Conservation (phyloP, 345 rosid species). For the Eucalyptus camaldulensis region DNA sequence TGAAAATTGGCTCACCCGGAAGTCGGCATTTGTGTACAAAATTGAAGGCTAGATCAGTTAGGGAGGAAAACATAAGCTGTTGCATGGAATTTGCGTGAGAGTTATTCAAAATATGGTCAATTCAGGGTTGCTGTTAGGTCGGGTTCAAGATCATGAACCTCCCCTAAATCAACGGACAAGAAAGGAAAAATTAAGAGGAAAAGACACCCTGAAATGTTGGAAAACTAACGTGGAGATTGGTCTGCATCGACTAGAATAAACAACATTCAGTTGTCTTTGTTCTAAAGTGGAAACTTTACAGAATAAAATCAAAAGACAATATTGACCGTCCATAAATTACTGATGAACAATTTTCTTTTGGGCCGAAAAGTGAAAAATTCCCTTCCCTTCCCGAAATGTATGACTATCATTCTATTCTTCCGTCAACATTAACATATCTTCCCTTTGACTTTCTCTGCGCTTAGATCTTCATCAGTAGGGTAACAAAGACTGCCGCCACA, state of each 20-base stretch:
- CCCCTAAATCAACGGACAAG: background rate
- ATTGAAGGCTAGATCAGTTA: background rate
- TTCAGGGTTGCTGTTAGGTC: background rate
- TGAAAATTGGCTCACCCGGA: background rate
- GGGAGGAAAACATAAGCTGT: background rate
- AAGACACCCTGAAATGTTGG: background rate
- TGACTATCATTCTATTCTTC: background rate
- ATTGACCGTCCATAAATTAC: background rate
- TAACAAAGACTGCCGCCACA: background rate
- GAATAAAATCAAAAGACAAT: background rate
- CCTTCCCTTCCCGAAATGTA: background rate
- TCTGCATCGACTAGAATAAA: background rate
- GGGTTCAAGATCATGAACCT: background rate
- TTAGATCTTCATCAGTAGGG: background rate
- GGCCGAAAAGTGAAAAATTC: background rate
- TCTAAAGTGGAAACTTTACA: background rate
- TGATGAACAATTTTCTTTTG: background rate
- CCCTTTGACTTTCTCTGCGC: background rate
- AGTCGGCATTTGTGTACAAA: background rate
- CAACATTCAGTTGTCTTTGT: background rate
- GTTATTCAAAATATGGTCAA: background rate
- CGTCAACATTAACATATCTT: background rate
- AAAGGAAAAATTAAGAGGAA: background rate
- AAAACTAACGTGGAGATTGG: background rate
- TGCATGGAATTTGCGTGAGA: background rate